phyloP scores from a whole-genome alignment of 306 rosid genomes.

The Fagus crenata region DNA sequence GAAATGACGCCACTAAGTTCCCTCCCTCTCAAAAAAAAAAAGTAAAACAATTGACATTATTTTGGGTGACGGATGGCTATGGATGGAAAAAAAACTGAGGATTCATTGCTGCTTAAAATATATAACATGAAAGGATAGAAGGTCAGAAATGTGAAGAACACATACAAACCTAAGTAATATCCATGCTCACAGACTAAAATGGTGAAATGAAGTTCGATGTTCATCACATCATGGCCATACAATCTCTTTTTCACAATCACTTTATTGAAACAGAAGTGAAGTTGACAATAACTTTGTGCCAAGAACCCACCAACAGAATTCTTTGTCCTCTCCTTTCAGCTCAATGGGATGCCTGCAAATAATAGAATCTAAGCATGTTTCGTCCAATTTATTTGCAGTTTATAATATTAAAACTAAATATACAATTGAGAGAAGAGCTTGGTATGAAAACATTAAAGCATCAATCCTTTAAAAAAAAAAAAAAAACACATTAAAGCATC shows the following conservation, averaged over 20 bases:
- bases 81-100: too few relatives aligned
- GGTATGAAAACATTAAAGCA: not conserved
- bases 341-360: conserved; percentile 17
- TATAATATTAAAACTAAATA: not conserved
- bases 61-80: too few relatives aligned
- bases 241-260: conserved; percentile 21
- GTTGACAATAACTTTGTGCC: conserved; percentile 3
- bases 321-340: conserved; percentile 3
- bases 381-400: not conserved
- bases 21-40: too few relatives aligned
- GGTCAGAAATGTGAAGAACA: not conserved
- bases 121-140: not conserved
- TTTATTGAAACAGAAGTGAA: conserved; percentile 33
- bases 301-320: conserved; percentile 1
- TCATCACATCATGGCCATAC: conserved; percentile 15
- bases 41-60: too few relatives aligned
- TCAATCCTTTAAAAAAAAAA: too few relatives aligned
- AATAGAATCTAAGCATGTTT: not conserved
- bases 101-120: too few relatives aligned
- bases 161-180: not conserved
- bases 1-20: not conserved
- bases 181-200: conserved; percentile 1
- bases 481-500: not conserved
- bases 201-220: not conserved
- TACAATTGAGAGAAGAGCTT: not conserved